Evolutionary conservation across 768 basidiomycete species (phyloP).

Genomic region (Leccinum olivaceopallidum): DNA sequence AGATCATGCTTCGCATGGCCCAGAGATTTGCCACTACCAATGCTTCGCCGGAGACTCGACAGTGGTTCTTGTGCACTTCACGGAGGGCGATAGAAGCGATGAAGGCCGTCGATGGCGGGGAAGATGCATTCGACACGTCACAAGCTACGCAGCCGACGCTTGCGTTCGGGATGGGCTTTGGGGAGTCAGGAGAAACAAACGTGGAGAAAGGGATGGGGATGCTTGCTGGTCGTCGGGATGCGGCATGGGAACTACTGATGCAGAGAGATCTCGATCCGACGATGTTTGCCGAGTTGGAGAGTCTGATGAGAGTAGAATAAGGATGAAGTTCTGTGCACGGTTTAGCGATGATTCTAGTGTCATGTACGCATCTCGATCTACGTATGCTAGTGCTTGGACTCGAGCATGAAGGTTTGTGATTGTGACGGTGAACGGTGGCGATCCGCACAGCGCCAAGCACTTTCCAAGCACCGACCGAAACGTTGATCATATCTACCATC

Average conservation of each 20-base stretch:
- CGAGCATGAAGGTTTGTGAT: neutral
- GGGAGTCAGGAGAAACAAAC: slow-evolving; percentile 65
- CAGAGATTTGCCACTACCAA: slow-evolving; percentile 56
- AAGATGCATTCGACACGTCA: slow-evolving; percentile 71
- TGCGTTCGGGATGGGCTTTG: slow-evolving; percentile 84
- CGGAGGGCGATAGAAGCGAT: slow-evolving; percentile 74
- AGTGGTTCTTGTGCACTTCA: slow-evolving; percentile 52
- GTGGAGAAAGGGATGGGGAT: slow-evolving; percentile 75
- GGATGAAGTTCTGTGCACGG: slow-evolving; percentile 4
- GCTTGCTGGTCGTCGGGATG: slow-evolving; percentile 69
- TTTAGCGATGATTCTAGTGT: slow-evolving; percentile 8
- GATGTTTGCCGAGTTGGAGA: slow-evolving; percentile 79
- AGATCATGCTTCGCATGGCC: slow-evolving; percentile 69
- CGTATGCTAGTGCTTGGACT: neutral
- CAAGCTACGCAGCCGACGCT: slow-evolving; percentile 60
- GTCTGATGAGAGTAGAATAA: slow-evolving; percentile 68
- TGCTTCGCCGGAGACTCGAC: slow-evolving; percentile 51
- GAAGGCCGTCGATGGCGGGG: slow-evolving; percentile 75
- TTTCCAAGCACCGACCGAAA: neutral
- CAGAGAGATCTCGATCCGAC: slow-evolving; percentile 70
- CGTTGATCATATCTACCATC: slow-evolving; percentile 1
- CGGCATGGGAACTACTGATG: slow-evolving; percentile 72
- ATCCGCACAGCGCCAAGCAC: slow-evolving; percentile 1
- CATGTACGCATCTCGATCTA: slow-evolving; percentile 6
- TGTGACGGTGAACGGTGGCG: slow-evolving; percentile 10